Percentiles rank a stretch among this genome's conserved stretches.
Conservation (phyloP, 371 early-diverging fungal species). For the Actinomortierella ambigua region DNA sequence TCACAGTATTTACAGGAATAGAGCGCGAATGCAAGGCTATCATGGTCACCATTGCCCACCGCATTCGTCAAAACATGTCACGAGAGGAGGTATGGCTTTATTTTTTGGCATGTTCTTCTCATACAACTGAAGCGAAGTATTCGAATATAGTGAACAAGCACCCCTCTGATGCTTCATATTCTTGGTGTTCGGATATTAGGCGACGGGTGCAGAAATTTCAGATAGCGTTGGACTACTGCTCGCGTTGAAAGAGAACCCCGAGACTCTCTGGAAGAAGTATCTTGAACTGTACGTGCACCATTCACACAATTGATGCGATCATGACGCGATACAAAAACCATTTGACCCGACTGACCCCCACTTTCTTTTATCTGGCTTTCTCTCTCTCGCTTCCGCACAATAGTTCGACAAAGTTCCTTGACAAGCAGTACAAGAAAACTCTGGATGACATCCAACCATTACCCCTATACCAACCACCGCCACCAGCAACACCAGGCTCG, state of each 20-base stretch:
- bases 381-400: background rate
- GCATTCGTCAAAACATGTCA: conserved; percentile 60
- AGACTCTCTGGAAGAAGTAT: conserved; percentile 52
- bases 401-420: conserved; percentile 1
- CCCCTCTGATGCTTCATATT: background rate
- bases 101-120: background rate
- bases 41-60: conserved; percentile 66
- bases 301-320: too few relatives aligned
- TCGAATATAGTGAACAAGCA: too few relatives aligned
- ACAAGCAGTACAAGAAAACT: conserved; percentile 13
- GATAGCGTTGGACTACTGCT: conserved; percentile 66
- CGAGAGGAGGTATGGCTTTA: conserved; percentile 24
- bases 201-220: conserved; percentile 50
- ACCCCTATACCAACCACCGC: conserved; percentile 17
- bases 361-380: too few relatives aligned
- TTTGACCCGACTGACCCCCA: too few relatives aligned
- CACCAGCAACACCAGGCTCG: conserved; percentile 15
- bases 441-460: conserved; percentile 33
- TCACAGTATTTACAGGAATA: conserved; percentile 78
- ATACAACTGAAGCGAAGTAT: background rate
- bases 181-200: conserved; percentile 17
- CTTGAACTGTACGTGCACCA: conserved; percentile 57
- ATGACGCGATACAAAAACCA: too few relatives aligned
- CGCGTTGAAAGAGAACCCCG: conserved; percentile 57
- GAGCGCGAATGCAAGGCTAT: conserved; percentile 76